phyloP scores from a whole-genome alignment of 108 stramenopile genomes.

The Cyclostephanos invisitatus region DNA sequence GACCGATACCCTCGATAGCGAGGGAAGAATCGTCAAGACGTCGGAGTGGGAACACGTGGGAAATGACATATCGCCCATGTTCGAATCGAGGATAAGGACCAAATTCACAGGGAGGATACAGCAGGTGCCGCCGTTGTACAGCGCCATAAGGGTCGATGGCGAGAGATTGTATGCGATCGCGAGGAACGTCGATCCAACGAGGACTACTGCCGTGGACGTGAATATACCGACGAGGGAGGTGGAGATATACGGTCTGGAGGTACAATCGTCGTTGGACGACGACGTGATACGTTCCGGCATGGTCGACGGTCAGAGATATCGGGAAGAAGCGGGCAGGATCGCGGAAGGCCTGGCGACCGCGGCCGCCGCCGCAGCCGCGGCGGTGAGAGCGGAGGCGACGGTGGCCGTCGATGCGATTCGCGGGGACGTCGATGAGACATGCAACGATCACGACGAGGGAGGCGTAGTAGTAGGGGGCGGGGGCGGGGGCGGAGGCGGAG shows the following conservation, averaged over 20 bases:
- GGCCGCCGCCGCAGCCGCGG: too few relatives aligned
- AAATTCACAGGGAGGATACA: conserved; percentile 79
- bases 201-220: conserved; percentile 9
- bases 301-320: conserved; percentile 37
- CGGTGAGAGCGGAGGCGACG: not conserved
- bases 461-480: not conserved
- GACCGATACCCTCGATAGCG: conserved; percentile 85
- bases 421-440: not conserved
- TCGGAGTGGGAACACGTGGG: conserved; percentile 60
- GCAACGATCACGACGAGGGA: not conserved
- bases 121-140: conserved; percentile 92
- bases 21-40: conserved; percentile 66
- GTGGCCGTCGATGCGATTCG: not conserved
- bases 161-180: conserved; percentile 82
- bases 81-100: conserved; percentile 27
- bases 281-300: conserved; percentile 27
- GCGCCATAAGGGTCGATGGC: conserved; percentile 83
- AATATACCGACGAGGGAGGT: conserved; percentile 55
- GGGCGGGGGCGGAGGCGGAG: not conserved
- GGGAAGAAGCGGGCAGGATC: conserved; percentile 11
- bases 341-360: conserved; percentile 17
- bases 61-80: conserved; percentile 33
- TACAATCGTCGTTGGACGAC: conserved; percentile 13
- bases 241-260: conserved; percentile 47
- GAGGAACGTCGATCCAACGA: conserved; percentile 47